Evolutionary conservation across 2,329 filamentous ascomycete species (phyloP).

Genomic region (Ophiostoma quercus): DNA sequence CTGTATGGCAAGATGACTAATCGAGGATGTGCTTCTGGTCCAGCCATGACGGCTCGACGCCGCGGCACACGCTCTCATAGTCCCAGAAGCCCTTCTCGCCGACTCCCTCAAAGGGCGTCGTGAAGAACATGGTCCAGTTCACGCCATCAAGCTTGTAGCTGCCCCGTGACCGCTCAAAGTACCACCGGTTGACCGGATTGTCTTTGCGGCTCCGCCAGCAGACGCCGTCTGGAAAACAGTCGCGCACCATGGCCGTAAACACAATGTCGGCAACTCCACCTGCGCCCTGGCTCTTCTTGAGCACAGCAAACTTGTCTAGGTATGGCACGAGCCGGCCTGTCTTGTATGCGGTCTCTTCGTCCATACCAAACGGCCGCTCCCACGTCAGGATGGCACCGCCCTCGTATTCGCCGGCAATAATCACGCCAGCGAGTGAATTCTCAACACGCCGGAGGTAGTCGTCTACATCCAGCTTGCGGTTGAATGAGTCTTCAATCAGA

Average conservation of each 20-base stretch:
- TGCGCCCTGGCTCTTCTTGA: constrained; percentile 80
- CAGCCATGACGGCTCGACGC: constrained; percentile 58
- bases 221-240: constrained; percentile 81
- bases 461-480: constrained; percentile 72
- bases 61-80: constrained; percentile 70
- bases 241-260: constrained; percentile 89
- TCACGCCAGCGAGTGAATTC: constrained; percentile 77
- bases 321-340: constrained; percentile 75
- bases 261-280: constrained; percentile 93
- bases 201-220: constrained; percentile 87
- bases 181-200: constrained; percentile 99
- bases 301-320: constrained; percentile 93
- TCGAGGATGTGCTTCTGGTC: constrained; percentile 56
- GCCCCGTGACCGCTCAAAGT: constrained; percentile 84
- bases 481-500: constrained; percentile 91
- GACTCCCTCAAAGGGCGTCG: constrained; percentile 61
- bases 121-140: constrained; percentile 99
- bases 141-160: constrained; percentile 75
- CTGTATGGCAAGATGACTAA: constrained; percentile 33
- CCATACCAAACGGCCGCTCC: constrained; percentile 63
- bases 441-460: constrained; percentile 80
- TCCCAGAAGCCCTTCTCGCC: constrained; percentile 54
- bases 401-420: constrained; percentile 94
- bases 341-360: constrained; percentile 49
- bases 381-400: constrained; percentile 92